Evolutionary conservation across 768 basidiomycete species (phyloP), one percentile per base, ranked within the genome.

Genomic region (Pulveroboletus sp.): DNA sequence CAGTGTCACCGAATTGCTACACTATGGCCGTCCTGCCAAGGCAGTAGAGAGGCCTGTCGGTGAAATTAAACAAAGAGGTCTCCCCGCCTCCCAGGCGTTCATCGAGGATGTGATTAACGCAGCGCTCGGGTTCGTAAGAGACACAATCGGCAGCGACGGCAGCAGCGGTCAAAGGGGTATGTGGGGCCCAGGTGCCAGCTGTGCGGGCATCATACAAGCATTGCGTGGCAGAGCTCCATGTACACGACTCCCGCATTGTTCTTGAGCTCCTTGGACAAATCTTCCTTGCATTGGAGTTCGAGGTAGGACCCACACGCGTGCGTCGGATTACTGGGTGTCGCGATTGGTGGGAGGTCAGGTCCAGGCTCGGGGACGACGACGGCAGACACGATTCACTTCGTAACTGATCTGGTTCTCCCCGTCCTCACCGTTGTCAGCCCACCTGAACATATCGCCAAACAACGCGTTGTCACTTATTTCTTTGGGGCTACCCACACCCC

Each of bases 1-100:
- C 63, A 62, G 79, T 54, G 77, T 86, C 14, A 50, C 62, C 0
- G 73, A 82, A 49, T 80, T 81, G 0, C 67, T 89, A 6, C 79
- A 88, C 64, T 88, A 89, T 59, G 82, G 83, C 5, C 71, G 77
- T 26, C 73, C n/a, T n/a, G n/a, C n/a, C n/a, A n/a, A n/a, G n/a
- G n/a, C n/a, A n/a, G n/a, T n/a, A n/a, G n/a, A n/a, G n/a, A n/a
- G n/a, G n/a, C n/a, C n/a, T n/a, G n/a, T n/a, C n/a, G n/a, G 28
- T 7, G 27, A 7, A 27, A 7, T 27, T 7, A 27, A 27, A 27
- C 27, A 9, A 49, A 33, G 50, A 21, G 56, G 41, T 40, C 76
- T 72, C 27, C 31, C 58, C 5, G 55, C 61, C 5, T 55, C 71
- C 0, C 59, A 63, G 8, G 69, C 60, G 1, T 58, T 78, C 26